These are phyloP conservation scores for Purpureocillium takamizusanense DNA, from an alignment of 2,329 filamentous ascomycete genomes.

Conservation along the genomic window DNA sequence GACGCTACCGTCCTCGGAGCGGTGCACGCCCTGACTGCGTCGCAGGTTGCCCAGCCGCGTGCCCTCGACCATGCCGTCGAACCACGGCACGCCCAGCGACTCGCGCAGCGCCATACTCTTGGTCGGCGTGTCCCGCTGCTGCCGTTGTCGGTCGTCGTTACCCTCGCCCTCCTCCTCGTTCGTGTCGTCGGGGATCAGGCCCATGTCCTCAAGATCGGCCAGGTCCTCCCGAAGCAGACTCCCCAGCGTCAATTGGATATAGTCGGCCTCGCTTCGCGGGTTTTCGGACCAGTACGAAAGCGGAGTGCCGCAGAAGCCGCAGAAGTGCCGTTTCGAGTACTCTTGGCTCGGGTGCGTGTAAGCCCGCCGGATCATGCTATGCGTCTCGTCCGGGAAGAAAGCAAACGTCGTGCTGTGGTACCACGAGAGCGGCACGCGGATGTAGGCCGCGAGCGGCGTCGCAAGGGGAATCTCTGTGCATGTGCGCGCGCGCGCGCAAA, in stretches of 20 bases:
- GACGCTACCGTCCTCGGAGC: constrained; percentile 52
- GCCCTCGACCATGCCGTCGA: constrained; percentile 71
- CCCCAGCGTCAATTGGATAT: constrained; percentile 73
- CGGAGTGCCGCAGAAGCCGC: constrained; percentile 84
- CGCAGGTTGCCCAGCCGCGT: constrained; percentile 62
- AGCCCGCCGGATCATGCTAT: constrained; percentile 53
- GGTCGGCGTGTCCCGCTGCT: constrained; percentile 8
- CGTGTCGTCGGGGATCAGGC: constrained; percentile 54
- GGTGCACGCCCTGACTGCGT: constrained; percentile 44
- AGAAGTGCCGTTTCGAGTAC: constrained; percentile 67
- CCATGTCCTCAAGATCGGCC: constrained; percentile 62
- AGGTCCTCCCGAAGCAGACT: constrained; percentile 66
- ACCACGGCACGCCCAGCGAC: constrained; percentile 74
- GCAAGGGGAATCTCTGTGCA: constrained; percentile 60
- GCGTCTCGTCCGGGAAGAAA: constrained; percentile 70
- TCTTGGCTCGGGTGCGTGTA: constrained; percentile 53
- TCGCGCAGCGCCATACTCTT: constrained; percentile 31
- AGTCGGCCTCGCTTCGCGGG: constrained; percentile 61
- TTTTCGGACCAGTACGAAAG: constrained; percentile 76
- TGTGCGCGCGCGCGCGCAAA: no score
- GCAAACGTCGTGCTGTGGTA: constrained; percentile 69
- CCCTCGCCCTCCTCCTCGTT: constrained; percentile 17
- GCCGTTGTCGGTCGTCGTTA: constrained; percentile 1
- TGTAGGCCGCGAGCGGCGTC: constrained; percentile 68
- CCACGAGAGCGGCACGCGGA: constrained; percentile 74